Conservation (phyloP, 306 rosid genomes). For the Cucumis melo region DNA sequence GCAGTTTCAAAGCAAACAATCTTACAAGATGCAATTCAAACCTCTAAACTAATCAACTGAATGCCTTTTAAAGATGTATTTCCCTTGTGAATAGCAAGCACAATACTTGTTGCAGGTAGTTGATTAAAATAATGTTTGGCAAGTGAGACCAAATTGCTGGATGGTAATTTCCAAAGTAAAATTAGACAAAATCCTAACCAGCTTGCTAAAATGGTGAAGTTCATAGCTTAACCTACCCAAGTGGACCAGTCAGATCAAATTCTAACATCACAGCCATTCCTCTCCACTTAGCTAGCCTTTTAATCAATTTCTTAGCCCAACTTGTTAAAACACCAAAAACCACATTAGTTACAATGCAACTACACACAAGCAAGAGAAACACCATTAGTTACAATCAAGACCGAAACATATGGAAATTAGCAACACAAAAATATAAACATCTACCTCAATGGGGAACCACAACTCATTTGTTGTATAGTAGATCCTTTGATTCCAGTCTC, state of each 20-base stretch:
- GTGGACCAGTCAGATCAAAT: neutral
- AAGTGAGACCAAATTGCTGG: slow-evolving; percentile 37
- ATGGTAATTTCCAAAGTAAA: neutral
- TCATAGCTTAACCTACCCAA: neutral
- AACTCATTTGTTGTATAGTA: too few relatives aligned
- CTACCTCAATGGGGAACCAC: too few relatives aligned
- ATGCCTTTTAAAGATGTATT: slow-evolving; percentile 41
- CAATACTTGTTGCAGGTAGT: slow-evolving; percentile 45
- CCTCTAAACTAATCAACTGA: slow-evolving; percentile 46
- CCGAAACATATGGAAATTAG: too few relatives aligned
- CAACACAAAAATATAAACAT: too few relatives aligned
- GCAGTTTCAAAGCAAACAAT: neutral
- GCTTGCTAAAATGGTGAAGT: neutral
- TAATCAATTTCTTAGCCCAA: neutral
- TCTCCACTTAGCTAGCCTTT: neutral
- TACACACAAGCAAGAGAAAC: too few relatives aligned
- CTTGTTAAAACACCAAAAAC: too few relatives aligned
- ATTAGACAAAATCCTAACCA: neutral
- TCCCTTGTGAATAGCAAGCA: slow-evolving; percentile 54
- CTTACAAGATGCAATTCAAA: slow-evolving; percentile 22
- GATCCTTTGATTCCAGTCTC: too few relatives aligned
- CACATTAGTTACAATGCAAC: too few relatives aligned
- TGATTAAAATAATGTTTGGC: slow-evolving; percentile 61
- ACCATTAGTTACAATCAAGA: too few relatives aligned
- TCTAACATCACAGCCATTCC: neutral